Percentiles rank a stretch among this genome's conserved stretches.
Evolutionary conservation across 2,329 filamentous ascomycete species (phyloP).

Genomic region (Cladobotryum protrusum): DNA sequence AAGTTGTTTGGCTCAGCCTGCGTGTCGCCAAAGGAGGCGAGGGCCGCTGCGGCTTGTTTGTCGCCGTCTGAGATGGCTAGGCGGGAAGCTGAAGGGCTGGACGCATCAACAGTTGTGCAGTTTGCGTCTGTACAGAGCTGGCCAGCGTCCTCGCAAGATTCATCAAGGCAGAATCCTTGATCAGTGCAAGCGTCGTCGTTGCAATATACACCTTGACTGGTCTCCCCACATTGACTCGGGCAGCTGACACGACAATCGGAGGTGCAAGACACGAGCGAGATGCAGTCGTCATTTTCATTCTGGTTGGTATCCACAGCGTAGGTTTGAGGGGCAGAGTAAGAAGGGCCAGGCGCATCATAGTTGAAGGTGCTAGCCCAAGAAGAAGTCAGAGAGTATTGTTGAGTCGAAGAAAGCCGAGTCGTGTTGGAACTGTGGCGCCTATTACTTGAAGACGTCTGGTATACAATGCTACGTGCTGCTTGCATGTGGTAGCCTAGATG

Average conservation of each 20-base stretch:
- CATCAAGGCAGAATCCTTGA: constrained; percentile 17
- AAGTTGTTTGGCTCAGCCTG: not conserved
- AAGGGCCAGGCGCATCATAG: no score
- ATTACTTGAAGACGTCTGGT: no score
- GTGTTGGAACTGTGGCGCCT: no score
- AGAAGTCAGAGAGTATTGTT: no score
- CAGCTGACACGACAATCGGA: constrained; percentile 31
- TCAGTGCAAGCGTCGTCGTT: constrained; percentile 28
- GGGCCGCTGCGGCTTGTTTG: constrained; percentile 24
- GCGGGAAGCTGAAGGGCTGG: not conserved
- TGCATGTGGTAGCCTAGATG: no score
- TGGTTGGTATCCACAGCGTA: no score
- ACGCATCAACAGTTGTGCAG: constrained; percentile 19
- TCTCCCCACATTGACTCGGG: constrained; percentile 29
- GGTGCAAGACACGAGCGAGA: constrained; percentile 26
- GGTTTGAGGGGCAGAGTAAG: no score
- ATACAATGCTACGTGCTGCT: no score
- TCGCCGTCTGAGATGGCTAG: constrained; percentile 16
- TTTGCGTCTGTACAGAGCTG: constrained; percentile 30
- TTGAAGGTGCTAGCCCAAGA: no score
- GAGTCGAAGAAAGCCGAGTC: no score
- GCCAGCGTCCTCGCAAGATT: constrained; percentile 31
- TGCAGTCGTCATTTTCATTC: constrained; percentile 21
- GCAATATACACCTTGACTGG: constrained; percentile 28
- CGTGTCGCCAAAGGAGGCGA: constrained; percentile 25